A percentile compares a stretch with the other conserved stretches of the same genome.
These are phyloP conservation scores for Trametes cinnabarina DNA, from an alignment of 768 basidiomycete species.

Conservation along the genomic window DNA sequence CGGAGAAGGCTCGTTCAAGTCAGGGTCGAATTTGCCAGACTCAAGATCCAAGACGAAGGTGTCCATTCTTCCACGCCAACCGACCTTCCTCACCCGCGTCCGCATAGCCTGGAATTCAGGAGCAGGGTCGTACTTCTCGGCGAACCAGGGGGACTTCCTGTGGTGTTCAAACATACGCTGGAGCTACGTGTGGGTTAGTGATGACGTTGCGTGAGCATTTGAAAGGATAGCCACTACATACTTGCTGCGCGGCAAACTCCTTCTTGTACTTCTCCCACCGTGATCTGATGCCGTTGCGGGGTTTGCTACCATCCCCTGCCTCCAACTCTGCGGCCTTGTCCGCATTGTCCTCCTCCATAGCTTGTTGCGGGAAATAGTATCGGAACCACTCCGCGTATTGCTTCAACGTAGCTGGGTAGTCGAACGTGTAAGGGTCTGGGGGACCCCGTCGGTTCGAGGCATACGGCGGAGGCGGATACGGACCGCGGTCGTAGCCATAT, in stretches of 20 bases:
- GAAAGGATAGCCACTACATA: conserved; percentile 43
- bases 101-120: conserved; percentile 71
- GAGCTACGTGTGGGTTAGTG: conserved; percentile 52
- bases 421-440: conserved; percentile 76
- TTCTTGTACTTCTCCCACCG: conserved; percentile 96
- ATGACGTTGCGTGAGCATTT: background rate
- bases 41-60: conserved; percentile 79
- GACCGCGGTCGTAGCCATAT: conserved; percentile 63
- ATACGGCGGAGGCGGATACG: conserved; percentile 43
- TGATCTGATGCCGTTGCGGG: conserved; percentile 77
- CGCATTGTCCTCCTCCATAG: conserved; percentile 76
- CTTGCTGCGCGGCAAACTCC: conserved; percentile 84
- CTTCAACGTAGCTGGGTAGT: conserved; percentile 78
- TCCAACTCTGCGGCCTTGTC: conserved; percentile 85
- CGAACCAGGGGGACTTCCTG: conserved; percentile 94
- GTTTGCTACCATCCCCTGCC: conserved; percentile 78
- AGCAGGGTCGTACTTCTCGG: conserved; percentile 88
- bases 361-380: conserved; percentile 69
- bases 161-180: conserved; percentile 96
- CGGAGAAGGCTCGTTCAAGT: conserved; percentile 59
- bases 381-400: conserved; percentile 90
- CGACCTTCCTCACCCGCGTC: conserved; percentile 75
- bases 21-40: conserved; percentile 81
- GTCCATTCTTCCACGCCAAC: conserved; percentile 74
- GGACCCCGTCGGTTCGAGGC: conserved; percentile 51